A percentile compares a stretch with the other conserved stretches of the same genome.
These are phyloP conservation scores for Venturia aucupariae DNA, from an alignment of 2,329 filamentous ascomycete species.

Conservation along the genomic window DNA sequence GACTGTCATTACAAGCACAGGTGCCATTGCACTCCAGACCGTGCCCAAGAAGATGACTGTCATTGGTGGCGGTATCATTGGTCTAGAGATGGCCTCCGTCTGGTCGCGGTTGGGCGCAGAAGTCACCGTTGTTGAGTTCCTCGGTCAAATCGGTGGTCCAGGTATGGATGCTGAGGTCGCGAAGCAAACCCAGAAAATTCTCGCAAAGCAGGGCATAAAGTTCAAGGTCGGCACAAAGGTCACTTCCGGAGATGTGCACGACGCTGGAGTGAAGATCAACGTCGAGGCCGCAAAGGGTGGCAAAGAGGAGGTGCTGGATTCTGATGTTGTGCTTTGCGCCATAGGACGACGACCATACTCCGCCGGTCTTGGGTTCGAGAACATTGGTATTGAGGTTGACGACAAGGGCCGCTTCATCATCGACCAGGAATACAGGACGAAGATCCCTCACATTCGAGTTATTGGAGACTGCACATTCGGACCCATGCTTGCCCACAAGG, in stretches of 20 bases:
- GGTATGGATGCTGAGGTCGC: conserved; percentile 94
- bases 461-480: conserved; percentile 96
- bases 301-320: conserved; percentile 84
- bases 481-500: conserved; percentile 98
- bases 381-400: conserved; percentile 83
- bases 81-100: conserved; percentile 95
- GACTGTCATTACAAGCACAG: conserved; percentile 93
- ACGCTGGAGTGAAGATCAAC: conserved; percentile 69
- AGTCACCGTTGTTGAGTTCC: conserved; percentile 95
- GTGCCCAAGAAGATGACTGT: conserved; percentile 95
- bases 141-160: conserved; percentile 91
- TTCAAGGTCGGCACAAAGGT: conserved; percentile 99
- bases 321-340: conserved; percentile 90
- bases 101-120: conserved; percentile 91
- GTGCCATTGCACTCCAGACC: conserved; percentile 78
- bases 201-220: conserved; percentile 93
- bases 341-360: conserved; percentile 97
- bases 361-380: conserved; percentile 81
- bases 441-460: conserved; percentile 91
- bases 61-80: conserved; percentile 97
- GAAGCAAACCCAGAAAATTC: conserved; percentile 84
- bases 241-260: conserved; percentile 68
- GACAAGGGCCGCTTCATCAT: conserved; percentile 93
- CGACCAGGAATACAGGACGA: conserved; percentile 97
- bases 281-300: conserved; percentile 92